Evolutionary conservation across 1,284 basidiomycete genomes (phyloP).

Genomic region (Microbotryum intermedium): DNA sequence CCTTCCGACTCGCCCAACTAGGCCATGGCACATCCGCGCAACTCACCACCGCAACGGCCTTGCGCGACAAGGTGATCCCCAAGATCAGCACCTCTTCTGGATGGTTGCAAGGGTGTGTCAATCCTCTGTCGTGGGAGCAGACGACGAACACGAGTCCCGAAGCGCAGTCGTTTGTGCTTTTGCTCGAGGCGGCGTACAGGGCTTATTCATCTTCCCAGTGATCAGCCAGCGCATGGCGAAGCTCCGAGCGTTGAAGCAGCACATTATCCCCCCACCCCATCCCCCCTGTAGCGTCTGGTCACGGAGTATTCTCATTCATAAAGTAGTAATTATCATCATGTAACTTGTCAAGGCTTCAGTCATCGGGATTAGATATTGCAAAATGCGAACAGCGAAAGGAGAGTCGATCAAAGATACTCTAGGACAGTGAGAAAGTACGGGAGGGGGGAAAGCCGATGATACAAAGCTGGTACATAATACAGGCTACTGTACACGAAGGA

Average conservation of each 20-base stretch:
- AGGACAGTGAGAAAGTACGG: too few relatives aligned
- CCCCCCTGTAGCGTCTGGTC: background rate
- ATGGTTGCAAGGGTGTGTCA: conserved; percentile 2
- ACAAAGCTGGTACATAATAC: too few relatives aligned
- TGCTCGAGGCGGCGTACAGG: conserved; percentile 60
- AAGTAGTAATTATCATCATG: background rate
- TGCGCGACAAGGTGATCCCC: conserved; percentile 48
- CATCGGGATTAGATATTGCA: too few relatives aligned
- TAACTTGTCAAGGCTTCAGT: background rate
- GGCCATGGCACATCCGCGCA: conserved; percentile 48
- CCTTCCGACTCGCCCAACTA: conserved; percentile 58
- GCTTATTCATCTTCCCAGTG: conserved; percentile 43
- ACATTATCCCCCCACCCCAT: too few relatives aligned
- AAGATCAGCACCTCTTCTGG: conserved; percentile 36
- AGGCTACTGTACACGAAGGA: too few relatives aligned
- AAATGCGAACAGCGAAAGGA: too few relatives aligned
- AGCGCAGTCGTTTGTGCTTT: conserved; percentile 60
- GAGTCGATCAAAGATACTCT: too few relatives aligned
- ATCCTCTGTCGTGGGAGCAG: conserved; percentile 52
- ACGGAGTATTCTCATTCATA: background rate
- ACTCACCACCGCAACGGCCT: conserved; percentile 47
- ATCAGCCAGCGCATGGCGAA: too few relatives aligned
- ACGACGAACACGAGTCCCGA: conserved; percentile 52
- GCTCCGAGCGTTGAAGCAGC: background rate
- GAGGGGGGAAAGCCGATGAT: too few relatives aligned